Base-by-base conservation (phyloP, 495 filamentous ascomycete genomes). In the Paragyromitra xinjiangensis region DNA sequence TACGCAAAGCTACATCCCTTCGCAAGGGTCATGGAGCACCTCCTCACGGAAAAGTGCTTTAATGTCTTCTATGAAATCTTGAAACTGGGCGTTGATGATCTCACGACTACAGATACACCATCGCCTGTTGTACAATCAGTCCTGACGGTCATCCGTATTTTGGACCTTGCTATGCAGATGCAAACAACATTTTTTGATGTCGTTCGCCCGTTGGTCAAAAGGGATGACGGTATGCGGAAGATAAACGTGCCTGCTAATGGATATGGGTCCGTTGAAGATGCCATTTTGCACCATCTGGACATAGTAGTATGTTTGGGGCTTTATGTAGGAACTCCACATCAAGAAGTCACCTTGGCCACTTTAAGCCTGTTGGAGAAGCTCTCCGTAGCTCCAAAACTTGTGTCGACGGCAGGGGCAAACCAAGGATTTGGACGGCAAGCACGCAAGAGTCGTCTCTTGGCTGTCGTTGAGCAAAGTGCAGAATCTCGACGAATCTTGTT, bases 1-100 rank as follows among this genome's bases (percentile, higher is more conserved):
- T 99, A 99, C 79, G 88, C 93, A 69, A 88, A 90, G 6, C 87
- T 97, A 29, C 95, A 99, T 84, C 94, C 95, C 8, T 98, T 97
- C 79, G 90, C 92, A 22, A 89, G 95, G 48, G 92, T 94, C 26
- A 95, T 97, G 90, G 96, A 98, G 83, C 98, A 96, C 93, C 87
- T 98, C 83, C 97, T 97, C 82, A 97, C 97, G 79, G 93, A 95
- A 77, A 93, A 92, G 75, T 93, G 97, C 29, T 87, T 97, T 68
- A 87, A 87, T 75, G 89, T 90, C 24, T 83, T 99, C 14, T 94
- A 97, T 81, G 86, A 89, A 64, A 89, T 90, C 12, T 89, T 94
- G 48, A 89, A 93, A 67, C 89, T 94, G 81, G 88, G 95, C 79
- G 82, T 91, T 22, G 83, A 85, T 9, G 89, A 91, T 64, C 86